These are phyloP conservation scores for Dryadomyces sulphureus DNA, from an alignment of 2,329 filamentous ascomycete genomes.

Conservation along the genomic window DNA sequence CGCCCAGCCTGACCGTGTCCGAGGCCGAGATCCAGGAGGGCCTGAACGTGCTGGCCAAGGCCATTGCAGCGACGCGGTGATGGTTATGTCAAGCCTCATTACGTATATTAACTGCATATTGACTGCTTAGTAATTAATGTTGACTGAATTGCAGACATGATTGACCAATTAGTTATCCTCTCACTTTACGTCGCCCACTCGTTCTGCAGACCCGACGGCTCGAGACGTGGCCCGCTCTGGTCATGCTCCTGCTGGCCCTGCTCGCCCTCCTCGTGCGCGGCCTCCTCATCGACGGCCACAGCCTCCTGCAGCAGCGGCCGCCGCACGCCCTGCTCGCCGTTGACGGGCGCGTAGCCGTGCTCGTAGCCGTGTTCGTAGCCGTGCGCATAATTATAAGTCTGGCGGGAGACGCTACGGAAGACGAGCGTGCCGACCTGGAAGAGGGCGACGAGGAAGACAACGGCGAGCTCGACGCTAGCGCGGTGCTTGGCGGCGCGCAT, in stretches of 20 bases:
- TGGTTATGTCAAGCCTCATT: too few species aligned
- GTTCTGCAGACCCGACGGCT: constrained; percentile 4
- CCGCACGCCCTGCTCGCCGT: not conserved
- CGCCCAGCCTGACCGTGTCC: constrained; percentile 71
- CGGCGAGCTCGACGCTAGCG: constrained; percentile 38
- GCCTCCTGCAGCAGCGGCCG: not conserved
- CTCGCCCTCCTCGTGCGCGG: not conserved
- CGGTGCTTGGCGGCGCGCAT: constrained; percentile 34
- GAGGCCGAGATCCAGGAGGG: constrained; percentile 69
- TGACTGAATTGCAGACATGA: too few species aligned
- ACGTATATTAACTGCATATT: too few species aligned
- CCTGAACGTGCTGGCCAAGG: constrained; percentile 58
- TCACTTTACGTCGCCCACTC: not conserved
- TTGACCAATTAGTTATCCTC: not conserved
- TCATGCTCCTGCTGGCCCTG: not conserved
- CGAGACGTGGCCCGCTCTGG: not conserved
- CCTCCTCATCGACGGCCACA: not conserved
- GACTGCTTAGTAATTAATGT: too few species aligned
- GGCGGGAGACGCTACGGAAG: too few species aligned
- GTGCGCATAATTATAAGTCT: too few species aligned
- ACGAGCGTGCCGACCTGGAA: constrained; percentile 32
- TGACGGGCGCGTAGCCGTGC: not conserved
- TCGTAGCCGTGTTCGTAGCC: not conserved
- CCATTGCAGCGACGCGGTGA: constrained; percentile 29
- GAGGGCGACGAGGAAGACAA: constrained; percentile 36